Evolutionary conservation across 2,329 filamentous ascomycete genomes (phyloP).

Genomic region (Apiospora arundinis): DNA sequence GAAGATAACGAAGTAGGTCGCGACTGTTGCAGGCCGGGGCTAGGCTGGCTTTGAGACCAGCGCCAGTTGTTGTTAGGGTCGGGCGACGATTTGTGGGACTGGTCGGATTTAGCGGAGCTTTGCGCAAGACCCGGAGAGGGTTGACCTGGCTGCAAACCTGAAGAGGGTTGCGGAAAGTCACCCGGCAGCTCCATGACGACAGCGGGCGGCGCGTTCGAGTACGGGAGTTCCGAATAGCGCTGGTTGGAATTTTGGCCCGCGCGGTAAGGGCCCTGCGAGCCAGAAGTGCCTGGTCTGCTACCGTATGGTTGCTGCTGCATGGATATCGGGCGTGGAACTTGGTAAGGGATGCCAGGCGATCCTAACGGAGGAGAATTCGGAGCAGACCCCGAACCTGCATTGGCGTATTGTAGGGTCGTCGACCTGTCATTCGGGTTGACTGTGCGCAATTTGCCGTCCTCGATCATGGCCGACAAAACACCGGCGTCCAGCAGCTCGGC

Average conservation of each 20-base stretch:
- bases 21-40: conserved; percentile 37
- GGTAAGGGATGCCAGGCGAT: conserved; percentile 45
- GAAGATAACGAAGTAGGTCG: conserved; percentile 47
- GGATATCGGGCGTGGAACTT: conserved; percentile 44
- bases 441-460: conserved; percentile 68
- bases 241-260: conserved; percentile 27
- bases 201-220: conserved; percentile 49
- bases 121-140: conserved; percentile 37
- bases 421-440: conserved; percentile 52
- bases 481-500: conserved; percentile 72
- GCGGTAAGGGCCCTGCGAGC: conserved; percentile 35
- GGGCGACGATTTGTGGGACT: conserved; percentile 34
- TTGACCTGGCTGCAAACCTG: conserved; percentile 37
- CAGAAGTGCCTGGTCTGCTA: conserved; percentile 41
- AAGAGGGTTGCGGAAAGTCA: conserved; percentile 49
- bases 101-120: conserved; percentile 36
- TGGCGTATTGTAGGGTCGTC: conserved; percentile 29
- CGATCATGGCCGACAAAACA: conserved; percentile 70
- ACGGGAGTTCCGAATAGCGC: conserved; percentile 31
- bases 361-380: conserved; percentile 35
- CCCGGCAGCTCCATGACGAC: conserved; percentile 51
- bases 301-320: conserved; percentile 35
- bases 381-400: conserved; percentile 28
- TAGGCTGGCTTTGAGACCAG: conserved; percentile 49
- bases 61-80: conserved; percentile 43